Conservation (phyloP, 768 basidiomycete species). For the Suillus ampliporus region DNA sequence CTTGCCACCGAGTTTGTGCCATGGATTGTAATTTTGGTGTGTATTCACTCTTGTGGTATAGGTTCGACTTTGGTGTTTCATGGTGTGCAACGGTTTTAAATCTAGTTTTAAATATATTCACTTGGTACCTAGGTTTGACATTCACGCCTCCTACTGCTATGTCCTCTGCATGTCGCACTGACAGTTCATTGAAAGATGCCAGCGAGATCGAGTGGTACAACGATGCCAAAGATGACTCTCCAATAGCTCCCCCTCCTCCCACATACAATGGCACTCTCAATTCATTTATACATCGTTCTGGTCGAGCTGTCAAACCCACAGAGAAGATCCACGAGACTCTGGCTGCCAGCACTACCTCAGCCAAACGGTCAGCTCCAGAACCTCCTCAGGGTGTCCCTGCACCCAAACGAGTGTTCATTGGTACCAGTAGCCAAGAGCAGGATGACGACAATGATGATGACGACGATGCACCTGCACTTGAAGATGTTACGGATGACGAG, state of each 20-base stretch:
- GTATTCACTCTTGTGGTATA: neutral
- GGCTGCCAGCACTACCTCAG: neutral
- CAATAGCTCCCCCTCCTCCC: neutral
- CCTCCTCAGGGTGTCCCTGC: neutral
- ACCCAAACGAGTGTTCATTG: neutral
- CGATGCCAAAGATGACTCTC: neutral
- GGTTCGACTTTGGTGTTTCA: neutral
- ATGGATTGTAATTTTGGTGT: neutral
- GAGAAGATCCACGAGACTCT: neutral
- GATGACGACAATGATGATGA: neutral
- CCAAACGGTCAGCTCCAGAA: neutral
- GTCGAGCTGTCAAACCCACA: neutral
- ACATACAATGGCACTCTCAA: neutral
- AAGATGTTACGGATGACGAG: neutral
- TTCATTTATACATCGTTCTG: neutral
- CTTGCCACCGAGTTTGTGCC: neutral
- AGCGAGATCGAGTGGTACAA: conserved; percentile 1
- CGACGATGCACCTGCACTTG: neutral
- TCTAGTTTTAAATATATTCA: neutral
- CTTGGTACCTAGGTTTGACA: neutral
- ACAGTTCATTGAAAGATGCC: neutral
- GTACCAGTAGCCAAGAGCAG: too few species aligned
- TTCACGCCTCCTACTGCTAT: neutral
- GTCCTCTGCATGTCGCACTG: neutral
- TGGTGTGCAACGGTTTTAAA: neutral